Evolutionary conservation across 2,329 filamentous ascomycete genomes (phyloP), one percentile per base, ranked within the genome.

Genomic region (Capronia epimyces): DNA sequence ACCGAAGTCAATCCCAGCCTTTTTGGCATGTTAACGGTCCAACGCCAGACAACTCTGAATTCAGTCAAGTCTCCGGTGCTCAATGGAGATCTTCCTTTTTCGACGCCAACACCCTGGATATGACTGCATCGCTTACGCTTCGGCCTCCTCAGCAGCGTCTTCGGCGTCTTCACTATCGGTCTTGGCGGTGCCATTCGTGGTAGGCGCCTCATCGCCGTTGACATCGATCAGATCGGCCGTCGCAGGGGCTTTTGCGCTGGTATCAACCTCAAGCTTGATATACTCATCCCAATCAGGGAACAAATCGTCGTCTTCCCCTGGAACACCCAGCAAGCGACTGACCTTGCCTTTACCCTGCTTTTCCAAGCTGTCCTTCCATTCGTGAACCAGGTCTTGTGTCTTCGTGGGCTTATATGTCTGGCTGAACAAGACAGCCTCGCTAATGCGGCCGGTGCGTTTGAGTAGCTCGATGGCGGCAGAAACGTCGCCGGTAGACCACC

Each of bases 221-320:
- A 72, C 60, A 56, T 74, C 69, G 52, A 74, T 71, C 55, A 75
- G 59, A 49, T 58, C 39, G 44, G 36, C 45, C 46, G 52, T 49
- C 45, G 67, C 60, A 50, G 65, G 62, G 63, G 73, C 56, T 59
- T 69, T 51, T 58, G 70, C 65, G 2, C 75, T 76, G 2, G 86
- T 86, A 62, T 89, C 83, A 52, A 78, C 80, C 73, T 97, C 93
- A 56, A 95, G 67, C 64, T 79, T 78, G 61, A 97, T 66, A 75
- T 88, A 96, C 69, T 93, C 86, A 3, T 95, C 87, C 93, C 93
- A 98, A 64, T 96, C 89, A 0, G 91, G 91, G 72, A 98, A 98
- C 61, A 98, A 78, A 2, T 95, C 90, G 34, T 86, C 86, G 54
- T 82, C 79, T 61, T 87, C 84, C 0, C 82, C 86, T 0, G 93